Conservation (phyloP, 1,139 yeast genomes). For the Candida dubliniensis region DNA sequence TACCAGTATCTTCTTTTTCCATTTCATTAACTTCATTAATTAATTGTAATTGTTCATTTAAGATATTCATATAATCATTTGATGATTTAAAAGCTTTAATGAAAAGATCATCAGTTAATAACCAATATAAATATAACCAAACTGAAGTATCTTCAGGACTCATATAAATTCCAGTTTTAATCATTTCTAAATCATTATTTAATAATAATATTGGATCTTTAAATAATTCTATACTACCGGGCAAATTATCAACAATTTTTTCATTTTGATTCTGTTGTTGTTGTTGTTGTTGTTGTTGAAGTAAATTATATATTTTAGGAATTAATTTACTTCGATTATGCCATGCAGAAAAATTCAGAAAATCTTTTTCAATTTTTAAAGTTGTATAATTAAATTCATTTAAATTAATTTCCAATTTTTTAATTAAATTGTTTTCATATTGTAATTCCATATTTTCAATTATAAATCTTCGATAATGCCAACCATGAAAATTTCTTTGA, state of each 20-base stretch:
- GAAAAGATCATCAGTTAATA: constrained; percentile 57
- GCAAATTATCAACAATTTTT: constrained; percentile 19
- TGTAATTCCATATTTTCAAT: constrained; percentile 51
- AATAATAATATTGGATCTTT: constrained; percentile 38
- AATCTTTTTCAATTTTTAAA: constrained; percentile 71
- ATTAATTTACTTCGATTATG: constrained; percentile 80
- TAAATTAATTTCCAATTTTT: constrained; percentile 28
- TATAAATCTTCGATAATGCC: constrained; percentile 88
- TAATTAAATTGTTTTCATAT: constrained; percentile 11
- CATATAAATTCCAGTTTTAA: constrained; percentile 84
- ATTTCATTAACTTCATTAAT: constrained; percentile 58
- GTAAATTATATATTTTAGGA: constrained; percentile 44
- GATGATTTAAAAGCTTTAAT: constrained; percentile 28
- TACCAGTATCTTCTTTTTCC: constrained; percentile 55
- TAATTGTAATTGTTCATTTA: constrained; percentile 38
- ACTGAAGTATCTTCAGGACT: constrained; percentile 94
- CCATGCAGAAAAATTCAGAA: constrained; percentile 96
- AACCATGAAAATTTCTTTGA: constrained; percentile 87
- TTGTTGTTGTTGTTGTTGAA: constrained; percentile 9
- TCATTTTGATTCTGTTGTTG: constrained; percentile 10
- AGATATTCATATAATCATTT: constrained; percentile 25
- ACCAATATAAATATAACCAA: constrained; percentile 89
- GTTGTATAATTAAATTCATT: constrained; percentile 80
- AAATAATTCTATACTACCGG: constrained; percentile 17
- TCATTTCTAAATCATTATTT: constrained; percentile 59